Conservation (phyloP, 2,329 filamentous ascomycete species). For the Pochonia chlamydosporia region DNA sequence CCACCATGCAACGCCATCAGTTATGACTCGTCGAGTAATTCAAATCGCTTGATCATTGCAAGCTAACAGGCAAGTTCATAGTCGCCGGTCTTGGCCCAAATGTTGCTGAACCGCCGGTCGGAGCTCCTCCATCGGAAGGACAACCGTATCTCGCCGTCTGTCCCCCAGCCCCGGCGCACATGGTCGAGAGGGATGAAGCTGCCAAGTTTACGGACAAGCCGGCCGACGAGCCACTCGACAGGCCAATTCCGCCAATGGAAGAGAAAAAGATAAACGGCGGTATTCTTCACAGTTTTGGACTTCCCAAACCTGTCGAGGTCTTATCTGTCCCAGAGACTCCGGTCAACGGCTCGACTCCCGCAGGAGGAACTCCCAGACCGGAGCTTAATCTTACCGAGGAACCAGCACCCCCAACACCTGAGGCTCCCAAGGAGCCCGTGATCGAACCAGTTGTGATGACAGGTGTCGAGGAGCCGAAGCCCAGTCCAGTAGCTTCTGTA, state of each 20-base stretch:
- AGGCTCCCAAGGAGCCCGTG: conserved; percentile 16
- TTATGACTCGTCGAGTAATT: too few species aligned
- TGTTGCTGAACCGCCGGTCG: conserved; percentile 21
- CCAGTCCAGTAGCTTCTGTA: conserved; percentile 15
- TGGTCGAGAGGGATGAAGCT: background rate
- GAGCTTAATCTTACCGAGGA: conserved; percentile 28
- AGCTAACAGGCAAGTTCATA: conserved; percentile 9
- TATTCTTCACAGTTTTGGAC: conserved; percentile 11
- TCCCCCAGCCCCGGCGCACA: conserved; percentile 10
- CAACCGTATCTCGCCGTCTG: conserved; percentile 7
- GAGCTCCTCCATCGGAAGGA: conserved; percentile 19
- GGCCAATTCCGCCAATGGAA: background rate
- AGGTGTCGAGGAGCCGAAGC: conserved; percentile 17
- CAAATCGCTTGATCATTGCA: background rate
- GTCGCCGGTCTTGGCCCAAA: conserved; percentile 23
- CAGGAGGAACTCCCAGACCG: conserved; percentile 27
- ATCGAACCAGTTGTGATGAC: conserved; percentile 20
- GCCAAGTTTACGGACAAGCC: conserved; percentile 8
- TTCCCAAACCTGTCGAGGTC: conserved; percentile 30
- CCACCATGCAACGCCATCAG: too few species aligned
- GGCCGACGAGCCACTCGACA: conserved; percentile 12
- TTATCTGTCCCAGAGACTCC: conserved; percentile 30
- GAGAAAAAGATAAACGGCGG: conserved; percentile 14
- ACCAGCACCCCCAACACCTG: background rate
- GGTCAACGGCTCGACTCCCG: conserved; percentile 26